Percentiles rank a stretch among this genome's conserved stretches.
phyloP scores from a whole-genome alignment of 345 rosid genomes.

The Brassica cretica region DNA sequence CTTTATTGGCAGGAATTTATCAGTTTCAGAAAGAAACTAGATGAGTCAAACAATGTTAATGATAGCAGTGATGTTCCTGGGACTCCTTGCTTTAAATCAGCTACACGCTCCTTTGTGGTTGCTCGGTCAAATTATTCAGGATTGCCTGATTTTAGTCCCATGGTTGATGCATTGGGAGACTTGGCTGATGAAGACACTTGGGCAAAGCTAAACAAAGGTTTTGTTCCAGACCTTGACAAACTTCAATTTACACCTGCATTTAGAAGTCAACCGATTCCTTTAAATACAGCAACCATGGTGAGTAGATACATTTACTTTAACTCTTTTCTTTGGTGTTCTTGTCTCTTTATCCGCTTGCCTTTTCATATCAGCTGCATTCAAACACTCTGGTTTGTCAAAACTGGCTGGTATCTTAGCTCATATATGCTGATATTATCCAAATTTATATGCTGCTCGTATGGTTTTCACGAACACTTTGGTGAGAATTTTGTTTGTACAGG shows the following conservation, averaged over 20 bases:
- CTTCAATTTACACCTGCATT: slow-evolving; percentile 72
- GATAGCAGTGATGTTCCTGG: slow-evolving; percentile 44
- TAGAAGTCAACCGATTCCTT: slow-evolving; percentile 63
- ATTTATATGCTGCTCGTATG: not conserved
- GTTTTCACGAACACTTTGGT: slow-evolving; percentile 3
- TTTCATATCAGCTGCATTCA: no score
- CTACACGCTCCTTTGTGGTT: slow-evolving; percentile 67
- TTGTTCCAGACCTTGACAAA: slow-evolving; percentile 71
- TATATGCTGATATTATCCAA: not conserved
- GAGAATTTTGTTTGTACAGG: no score
- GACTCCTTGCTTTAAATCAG: slow-evolving; percentile 67
- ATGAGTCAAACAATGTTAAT: slow-evolving; percentile 44
- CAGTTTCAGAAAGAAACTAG: slow-evolving; percentile 39
- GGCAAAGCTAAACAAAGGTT: slow-evolving; percentile 77
- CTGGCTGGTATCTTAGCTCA: slow-evolving; percentile 10
- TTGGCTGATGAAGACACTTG: not conserved
- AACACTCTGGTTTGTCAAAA: not conserved
- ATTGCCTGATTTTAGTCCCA: slow-evolving; percentile 73
- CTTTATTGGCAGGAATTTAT: slow-evolving; percentile 28
- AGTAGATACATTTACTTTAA: slow-evolving; percentile 40
- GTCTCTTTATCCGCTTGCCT: no score
- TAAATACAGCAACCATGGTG: slow-evolving; percentile 53
- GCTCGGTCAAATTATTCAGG: slow-evolving; percentile 64
- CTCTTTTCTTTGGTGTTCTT: not conserved
- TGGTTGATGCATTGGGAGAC: slow-evolving; percentile 55